Evolutionary conservation across 1,139 yeast genomes (phyloP).

Genomic region (Debaryomyces fabryi): DNA sequence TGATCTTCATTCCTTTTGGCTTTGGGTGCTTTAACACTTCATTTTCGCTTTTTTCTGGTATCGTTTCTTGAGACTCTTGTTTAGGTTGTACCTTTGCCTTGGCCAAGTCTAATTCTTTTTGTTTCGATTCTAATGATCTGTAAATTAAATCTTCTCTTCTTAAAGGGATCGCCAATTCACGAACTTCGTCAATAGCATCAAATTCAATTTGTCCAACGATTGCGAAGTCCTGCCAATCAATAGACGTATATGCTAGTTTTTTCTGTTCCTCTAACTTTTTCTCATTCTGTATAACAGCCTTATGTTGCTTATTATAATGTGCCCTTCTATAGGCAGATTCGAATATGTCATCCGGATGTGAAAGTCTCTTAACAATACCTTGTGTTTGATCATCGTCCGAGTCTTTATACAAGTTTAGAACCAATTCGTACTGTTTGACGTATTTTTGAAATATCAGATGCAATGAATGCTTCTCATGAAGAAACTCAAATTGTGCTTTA

Average conservation of each 20-base stretch:
- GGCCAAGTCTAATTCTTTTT: constrained; percentile 8
- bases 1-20: constrained; percentile 63
- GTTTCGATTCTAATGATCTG: constrained; percentile 54
- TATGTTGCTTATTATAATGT: constrained; percentile 46
- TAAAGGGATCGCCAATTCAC: constrained; percentile 64
- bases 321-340: constrained; percentile 61
- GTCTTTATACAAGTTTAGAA: constrained; percentile 26
- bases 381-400: constrained; percentile 11
- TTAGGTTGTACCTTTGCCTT: constrained; percentile 2
- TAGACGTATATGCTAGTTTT: constrained; percentile 63
- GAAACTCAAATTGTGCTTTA: constrained; percentile 68
- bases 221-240: constrained; percentile 86
- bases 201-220: constrained; percentile 72
- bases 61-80: constrained; percentile 9
- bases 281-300: constrained; percentile 24
- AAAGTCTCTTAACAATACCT: constrained; percentile 17
- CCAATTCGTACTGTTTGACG: constrained; percentile 57
- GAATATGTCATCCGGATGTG: constrained; percentile 35
- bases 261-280: constrained; percentile 36
- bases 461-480: constrained; percentile 63
- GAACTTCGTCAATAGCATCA: constrained; percentile 63
- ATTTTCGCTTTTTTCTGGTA: constrained; percentile 1
- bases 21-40: constrained; percentile 9
- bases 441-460: constrained; percentile 53
- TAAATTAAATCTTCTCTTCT: constrained; percentile 61